Percentiles rank a stretch among this genome's conserved stretches.
These are phyloP conservation scores for Yamadazyma triangularis DNA, from an alignment of 1,139 yeast species.

Conservation along the genomic window DNA sequence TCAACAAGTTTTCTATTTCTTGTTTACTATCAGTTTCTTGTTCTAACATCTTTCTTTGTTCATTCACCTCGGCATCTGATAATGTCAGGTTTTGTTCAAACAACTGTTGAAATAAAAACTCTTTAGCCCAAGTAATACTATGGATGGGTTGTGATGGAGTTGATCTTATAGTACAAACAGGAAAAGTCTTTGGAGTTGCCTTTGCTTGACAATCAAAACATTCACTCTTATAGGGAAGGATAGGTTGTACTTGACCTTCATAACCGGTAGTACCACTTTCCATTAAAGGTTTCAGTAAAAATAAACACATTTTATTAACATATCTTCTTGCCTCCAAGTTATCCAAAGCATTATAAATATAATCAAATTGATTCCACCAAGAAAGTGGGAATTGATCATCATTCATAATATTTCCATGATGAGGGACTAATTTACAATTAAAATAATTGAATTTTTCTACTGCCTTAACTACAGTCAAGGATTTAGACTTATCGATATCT, in stretches of 20 bases:
- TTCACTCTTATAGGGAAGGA: constrained; percentile 75
- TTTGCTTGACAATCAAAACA: constrained; percentile 91
- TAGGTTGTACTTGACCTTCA: constrained; percentile 91
- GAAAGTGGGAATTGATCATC: constrained; percentile 60
- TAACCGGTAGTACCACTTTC: constrained; percentile 97
- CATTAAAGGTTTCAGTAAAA: constrained; percentile 69
- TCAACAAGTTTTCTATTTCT: constrained; percentile 64
- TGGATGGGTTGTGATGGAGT: constrained; percentile 97
- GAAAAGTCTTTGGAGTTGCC: constrained; percentile 84
- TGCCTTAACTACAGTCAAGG: constrained; percentile 76
- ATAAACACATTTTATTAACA: constrained; percentile 79
- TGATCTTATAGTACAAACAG: constrained; percentile 94
- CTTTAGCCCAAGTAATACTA: constrained; percentile 97
- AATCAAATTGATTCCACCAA: constrained; percentile 79
- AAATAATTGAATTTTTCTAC: constrained; percentile 75
- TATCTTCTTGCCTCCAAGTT: constrained; percentile 89
- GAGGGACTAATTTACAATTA: constrained; percentile 63
- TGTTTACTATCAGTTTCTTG: constrained; percentile 52
- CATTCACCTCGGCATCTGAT: constrained; percentile 22
- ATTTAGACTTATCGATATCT: constrained; percentile 83
- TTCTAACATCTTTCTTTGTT: constrained; percentile 34
- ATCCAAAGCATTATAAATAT: constrained; percentile 88
- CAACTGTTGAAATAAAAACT: constrained; percentile 76
- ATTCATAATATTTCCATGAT: constrained; percentile 88
- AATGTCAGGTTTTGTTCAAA: constrained; percentile 53